A percentile compares a stretch with the other conserved stretches of the same genome.
phyloP scores from a whole-genome alignment of 2,329 filamentous ascomycete species.

The Orbilia blumenaviensis region DNA sequence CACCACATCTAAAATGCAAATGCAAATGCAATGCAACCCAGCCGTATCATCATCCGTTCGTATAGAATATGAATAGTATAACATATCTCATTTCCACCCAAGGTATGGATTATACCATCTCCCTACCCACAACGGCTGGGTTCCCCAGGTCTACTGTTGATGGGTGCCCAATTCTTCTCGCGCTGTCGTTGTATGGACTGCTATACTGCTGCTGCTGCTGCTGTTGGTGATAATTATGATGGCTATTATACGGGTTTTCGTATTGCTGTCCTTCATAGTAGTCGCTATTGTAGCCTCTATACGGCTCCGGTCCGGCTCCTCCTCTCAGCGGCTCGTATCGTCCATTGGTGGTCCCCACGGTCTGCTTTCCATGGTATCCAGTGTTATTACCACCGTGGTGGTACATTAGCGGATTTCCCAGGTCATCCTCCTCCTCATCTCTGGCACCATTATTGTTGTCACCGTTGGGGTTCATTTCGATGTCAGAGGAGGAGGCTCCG shows the following conservation, averaged over 20 bases:
- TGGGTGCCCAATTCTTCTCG: no score
- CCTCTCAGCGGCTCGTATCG: constrained; percentile 19
- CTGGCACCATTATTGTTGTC: background rate
- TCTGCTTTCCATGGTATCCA: background rate
- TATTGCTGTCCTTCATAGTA: background rate
- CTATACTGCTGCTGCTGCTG: no score
- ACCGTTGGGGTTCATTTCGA: constrained; percentile 1
- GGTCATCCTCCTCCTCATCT: constrained; percentile 38
- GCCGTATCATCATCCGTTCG: no score
- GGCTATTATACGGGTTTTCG: constrained; percentile 1
- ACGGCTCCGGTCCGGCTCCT: background rate
- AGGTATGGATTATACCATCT: no score
- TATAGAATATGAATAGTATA: no score
- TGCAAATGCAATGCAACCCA: no score
- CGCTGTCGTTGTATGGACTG: no score
- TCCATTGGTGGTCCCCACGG: background rate
- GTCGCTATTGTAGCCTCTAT: background rate
- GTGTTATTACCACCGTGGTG: background rate
- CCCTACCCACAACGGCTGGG: no score
- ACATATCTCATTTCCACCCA: no score
- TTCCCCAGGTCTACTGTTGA: no score
- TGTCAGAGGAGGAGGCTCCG: background rate
- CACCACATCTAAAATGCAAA: no score
- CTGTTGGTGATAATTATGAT: no score
- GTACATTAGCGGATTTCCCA: constrained; percentile 28